These are phyloP conservation scores for Mycena vitilis DNA, from an alignment of 768 basidiomycete species.

Conservation along the genomic window DNA sequence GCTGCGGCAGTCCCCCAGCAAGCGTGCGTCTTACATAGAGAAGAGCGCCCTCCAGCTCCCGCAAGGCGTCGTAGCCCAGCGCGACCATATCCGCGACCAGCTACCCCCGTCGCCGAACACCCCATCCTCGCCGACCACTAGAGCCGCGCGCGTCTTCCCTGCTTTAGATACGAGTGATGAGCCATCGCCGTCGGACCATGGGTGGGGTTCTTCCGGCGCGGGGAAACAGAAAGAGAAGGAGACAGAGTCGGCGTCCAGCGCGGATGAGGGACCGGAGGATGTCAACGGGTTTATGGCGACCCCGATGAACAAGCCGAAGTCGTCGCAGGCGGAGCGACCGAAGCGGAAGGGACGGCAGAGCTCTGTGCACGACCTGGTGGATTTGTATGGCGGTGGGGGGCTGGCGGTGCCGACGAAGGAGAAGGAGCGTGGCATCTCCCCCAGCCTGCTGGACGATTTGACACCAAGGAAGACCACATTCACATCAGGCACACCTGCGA, in stretches of 20 bases:
- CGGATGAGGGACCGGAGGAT: constrained; percentile 69
- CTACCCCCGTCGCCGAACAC: constrained; percentile 38
- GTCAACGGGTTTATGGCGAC: constrained; percentile 44
- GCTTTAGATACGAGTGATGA: constrained; percentile 64
- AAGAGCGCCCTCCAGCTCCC: constrained; percentile 54
- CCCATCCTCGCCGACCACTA: constrained; percentile 33
- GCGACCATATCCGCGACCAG: constrained; percentile 45
- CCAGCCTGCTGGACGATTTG: constrained; percentile 38
- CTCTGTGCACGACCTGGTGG: constrained; percentile 87
- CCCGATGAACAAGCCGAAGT: constrained; percentile 37
- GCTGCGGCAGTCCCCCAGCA: constrained; percentile 77
- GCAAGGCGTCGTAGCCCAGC: constrained; percentile 52
- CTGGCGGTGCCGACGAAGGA: constrained; percentile 51
- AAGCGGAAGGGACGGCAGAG: constrained; percentile 73
- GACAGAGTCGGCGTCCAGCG: constrained; percentile 65
- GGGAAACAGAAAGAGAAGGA: constrained; percentile 44
- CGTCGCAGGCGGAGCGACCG: constrained; percentile 43
- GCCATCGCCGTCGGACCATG: constrained; percentile 29
- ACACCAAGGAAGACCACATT: constrained; percentile 29
- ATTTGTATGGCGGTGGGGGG: constrained; percentile 75
- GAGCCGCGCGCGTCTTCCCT: constrained; percentile 34
- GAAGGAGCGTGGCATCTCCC: constrained; percentile 45
- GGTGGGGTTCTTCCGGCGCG: constrained; percentile 33
- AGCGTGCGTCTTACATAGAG: constrained; percentile 76
- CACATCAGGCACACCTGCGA: constrained; percentile 21